These are phyloP conservation scores for Stylonectria norvegica DNA, from an alignment of 2,329 filamentous ascomycete species.

Conservation along the genomic window DNA sequence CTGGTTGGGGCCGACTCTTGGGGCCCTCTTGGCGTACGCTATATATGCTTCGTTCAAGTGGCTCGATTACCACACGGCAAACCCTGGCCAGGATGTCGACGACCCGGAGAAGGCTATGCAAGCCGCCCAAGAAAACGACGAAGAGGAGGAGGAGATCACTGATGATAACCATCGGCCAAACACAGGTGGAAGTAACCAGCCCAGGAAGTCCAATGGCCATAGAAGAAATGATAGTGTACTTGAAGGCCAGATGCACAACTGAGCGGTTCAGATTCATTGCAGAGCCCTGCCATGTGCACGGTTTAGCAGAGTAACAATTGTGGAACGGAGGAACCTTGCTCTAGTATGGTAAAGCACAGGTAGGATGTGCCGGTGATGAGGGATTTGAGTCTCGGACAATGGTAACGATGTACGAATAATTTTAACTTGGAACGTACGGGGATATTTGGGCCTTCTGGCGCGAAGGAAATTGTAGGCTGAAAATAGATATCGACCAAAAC, in stretches of 20 bases:
- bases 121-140: too few relatives aligned
- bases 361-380: too few relatives aligned
- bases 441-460: neutral
- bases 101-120: constrained; percentile 30
- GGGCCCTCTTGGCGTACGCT: constrained; percentile 45
- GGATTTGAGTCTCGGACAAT: too few relatives aligned
- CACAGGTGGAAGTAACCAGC: neutral
- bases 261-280: neutral
- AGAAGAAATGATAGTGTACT: constrained; percentile 21
- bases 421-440: neutral
- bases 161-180: neutral
- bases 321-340: too few relatives aligned
- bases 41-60: constrained; percentile 50
- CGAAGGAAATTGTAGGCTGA: neutral
- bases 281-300: constrained; percentile 5
- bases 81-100: constrained; percentile 46
- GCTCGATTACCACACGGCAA: constrained; percentile 50
- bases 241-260: constrained; percentile 15
- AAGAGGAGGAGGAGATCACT: neutral
- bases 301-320: constrained; percentile 1
- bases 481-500: constrained; percentile 5
- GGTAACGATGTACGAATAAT: neutral
- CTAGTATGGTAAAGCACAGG: too few relatives aligned
- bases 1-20: constrained; percentile 52
- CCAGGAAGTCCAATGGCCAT: constrained; percentile 3